Percentiles rank a stretch among this genome's conserved stretches.
Evolutionary conservation across 2,329 filamentous ascomycete genomes (phyloP).

Genomic region (Elsinoe arachidis): DNA sequence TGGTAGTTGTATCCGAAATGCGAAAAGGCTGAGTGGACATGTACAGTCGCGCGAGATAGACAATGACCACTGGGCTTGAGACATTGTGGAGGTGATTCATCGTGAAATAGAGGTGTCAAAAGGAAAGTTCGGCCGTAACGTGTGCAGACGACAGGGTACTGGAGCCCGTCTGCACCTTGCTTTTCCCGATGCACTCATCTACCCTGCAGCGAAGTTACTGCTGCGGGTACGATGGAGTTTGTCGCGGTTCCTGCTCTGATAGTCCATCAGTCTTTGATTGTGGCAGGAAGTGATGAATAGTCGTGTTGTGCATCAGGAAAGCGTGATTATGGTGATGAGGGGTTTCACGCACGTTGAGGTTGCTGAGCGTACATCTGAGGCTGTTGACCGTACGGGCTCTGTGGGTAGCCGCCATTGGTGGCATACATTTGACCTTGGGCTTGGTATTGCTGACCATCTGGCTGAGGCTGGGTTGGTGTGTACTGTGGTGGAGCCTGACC

Average conservation of each 20-base stretch:
- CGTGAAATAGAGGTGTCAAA: not conserved
- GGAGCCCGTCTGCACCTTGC: slow-evolving; percentile 1
- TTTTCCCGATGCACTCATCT: not conserved
- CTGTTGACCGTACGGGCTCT: slow-evolving; percentile 41
- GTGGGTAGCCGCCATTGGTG: slow-evolving; percentile 39
- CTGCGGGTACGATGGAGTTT: slow-evolving; percentile 18
- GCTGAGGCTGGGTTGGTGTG: slow-evolving; percentile 35
- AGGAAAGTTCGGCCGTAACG: slow-evolving; percentile 1
- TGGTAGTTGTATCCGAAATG: too few relatives aligned
- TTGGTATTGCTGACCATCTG: slow-evolving; percentile 44
- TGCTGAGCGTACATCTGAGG: slow-evolving; percentile 35
- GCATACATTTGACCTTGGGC: slow-evolving; percentile 35
- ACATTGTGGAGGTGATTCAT: not conserved
- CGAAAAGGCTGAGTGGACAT: not conserved
- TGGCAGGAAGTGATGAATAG: not conserved
- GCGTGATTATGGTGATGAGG: slow-evolving; percentile 1
- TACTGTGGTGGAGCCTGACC: slow-evolving; percentile 39
- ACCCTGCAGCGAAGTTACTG: slow-evolving; percentile 1
- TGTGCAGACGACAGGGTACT: not conserved
- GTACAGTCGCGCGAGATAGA: not conserved
- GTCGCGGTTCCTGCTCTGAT: slow-evolving; percentile 17
- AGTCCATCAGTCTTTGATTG: slow-evolving; percentile 1
- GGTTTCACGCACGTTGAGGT: slow-evolving; percentile 28
- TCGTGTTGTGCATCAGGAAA: not conserved
- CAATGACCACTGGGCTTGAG: not conserved